phyloP scores from a whole-genome alignment of 225 moss, liverwort and hornwort genomes.

The Neckera pumila region DNA sequence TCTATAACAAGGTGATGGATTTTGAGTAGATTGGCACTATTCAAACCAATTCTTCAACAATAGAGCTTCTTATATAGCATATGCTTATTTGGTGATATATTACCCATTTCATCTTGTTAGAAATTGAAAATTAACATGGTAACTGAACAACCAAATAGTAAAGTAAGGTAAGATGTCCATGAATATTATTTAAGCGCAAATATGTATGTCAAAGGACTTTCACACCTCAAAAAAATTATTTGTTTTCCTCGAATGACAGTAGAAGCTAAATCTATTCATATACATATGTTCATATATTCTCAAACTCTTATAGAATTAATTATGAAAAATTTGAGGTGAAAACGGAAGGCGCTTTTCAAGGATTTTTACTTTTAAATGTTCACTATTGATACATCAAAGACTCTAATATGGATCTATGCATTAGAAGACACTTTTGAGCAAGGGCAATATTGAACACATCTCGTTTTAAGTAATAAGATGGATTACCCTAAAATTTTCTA shows the following conservation, averaged over 20 bases:
- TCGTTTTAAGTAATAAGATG: neutral
- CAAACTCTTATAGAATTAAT: neutral
- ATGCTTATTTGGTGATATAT: neutral
- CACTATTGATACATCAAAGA: neutral
- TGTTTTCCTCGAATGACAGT: neutral
- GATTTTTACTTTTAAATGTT: neutral
- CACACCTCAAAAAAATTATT: neutral
- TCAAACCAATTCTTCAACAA: neutral
- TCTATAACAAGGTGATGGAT: neutral
- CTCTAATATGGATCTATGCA: too few relatives aligned
- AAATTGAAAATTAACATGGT: neutral
- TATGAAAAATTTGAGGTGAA: neutral
- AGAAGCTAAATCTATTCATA: neutral
- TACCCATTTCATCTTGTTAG: neutral
- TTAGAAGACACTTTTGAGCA: neutral
- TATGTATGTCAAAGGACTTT: neutral
- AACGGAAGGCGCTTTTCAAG: fast-evolving
- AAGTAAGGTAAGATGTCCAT: neutral
- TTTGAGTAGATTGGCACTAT: neutral
- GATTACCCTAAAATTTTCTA: neutral
- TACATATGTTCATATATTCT: neutral
- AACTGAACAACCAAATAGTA: neutral
- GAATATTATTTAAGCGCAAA: neutral
- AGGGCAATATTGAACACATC: neutral
- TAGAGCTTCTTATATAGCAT: neutral